Conservation (phyloP, 2,329 filamentous ascomycete genomes). For the Aspergillus sp. region DNA sequence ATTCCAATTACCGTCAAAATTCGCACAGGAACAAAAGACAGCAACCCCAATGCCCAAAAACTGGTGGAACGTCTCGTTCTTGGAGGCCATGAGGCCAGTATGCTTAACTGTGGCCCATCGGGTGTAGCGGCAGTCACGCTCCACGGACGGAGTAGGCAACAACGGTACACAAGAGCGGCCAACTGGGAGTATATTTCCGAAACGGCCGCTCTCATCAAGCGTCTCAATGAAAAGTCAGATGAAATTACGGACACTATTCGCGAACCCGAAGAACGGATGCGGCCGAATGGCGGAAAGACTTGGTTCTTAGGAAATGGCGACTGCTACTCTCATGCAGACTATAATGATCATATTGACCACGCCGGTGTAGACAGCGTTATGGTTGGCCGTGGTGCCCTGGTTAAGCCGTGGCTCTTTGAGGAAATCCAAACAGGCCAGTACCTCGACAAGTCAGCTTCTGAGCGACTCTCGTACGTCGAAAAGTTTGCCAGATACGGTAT, state of each 20-base stretch:
- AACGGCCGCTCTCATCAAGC: slow-evolving; percentile 79
- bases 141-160: slow-evolving; percentile 89
- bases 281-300: slow-evolving; percentile 68
- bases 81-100: slow-evolving; percentile 70
- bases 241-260: slow-evolving; percentile 70
- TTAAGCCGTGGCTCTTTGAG: slow-evolving; percentile 98
- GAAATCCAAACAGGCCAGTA: slow-evolving; percentile 92
- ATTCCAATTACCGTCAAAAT: slow-evolving; percentile 95
- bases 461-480: slow-evolving; percentile 82
- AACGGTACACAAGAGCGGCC: slow-evolving; percentile 87
- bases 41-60: slow-evolving; percentile 74
- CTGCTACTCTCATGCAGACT: slow-evolving; percentile 90
- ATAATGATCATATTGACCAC: slow-evolving; percentile 73
- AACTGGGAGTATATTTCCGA: slow-evolving; percentile 95
- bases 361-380: slow-evolving; percentile 89
- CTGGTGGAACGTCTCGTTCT: slow-evolving; percentile 80
- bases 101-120: slow-evolving; percentile 66
- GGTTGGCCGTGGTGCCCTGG: slow-evolving; percentile 91
- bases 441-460: slow-evolving; percentile 87
- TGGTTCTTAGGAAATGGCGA: slow-evolving; percentile 97
- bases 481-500: slow-evolving; percentile 88
- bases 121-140: slow-evolving; percentile 95
- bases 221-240: slow-evolving; percentile 69
- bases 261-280: slow-evolving; percentile 73
- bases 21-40: slow-evolving; percentile 82